Conservation (phyloP, 331 rosid species). For the Acacia pycnantha region DNA sequence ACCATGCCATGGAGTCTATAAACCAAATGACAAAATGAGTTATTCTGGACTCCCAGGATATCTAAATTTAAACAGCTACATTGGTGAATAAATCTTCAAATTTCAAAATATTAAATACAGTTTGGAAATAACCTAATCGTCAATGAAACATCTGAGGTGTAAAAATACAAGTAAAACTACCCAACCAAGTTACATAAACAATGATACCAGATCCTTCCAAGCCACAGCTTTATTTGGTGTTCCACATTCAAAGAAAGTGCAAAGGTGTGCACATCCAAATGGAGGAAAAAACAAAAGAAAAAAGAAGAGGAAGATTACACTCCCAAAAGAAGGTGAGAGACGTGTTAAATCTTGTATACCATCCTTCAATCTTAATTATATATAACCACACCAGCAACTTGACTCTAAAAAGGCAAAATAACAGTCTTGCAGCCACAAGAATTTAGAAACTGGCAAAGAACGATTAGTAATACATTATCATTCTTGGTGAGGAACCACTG, state of each 20-base stretch:
- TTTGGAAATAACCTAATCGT: neutral
- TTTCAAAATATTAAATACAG: neutral
- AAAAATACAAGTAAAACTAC: neutral
- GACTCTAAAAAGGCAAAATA: constrained; percentile 10
- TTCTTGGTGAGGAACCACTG: neutral
- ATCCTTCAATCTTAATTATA: neutral
- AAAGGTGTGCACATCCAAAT: no score
- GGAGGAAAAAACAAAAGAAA: no score
- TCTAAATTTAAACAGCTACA: neutral
- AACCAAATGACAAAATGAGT: constrained; percentile 24
- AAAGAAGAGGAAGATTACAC: no score
- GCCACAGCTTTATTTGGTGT: neutral
- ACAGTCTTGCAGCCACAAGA: neutral
- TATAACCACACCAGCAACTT: neutral
- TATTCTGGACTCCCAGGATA: neutral
- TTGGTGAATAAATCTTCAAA: neutral
- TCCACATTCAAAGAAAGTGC: no score
- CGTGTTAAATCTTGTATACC: no score
- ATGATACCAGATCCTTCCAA: constrained; percentile 6
- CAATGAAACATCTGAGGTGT: neutral
- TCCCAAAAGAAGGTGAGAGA: neutral
- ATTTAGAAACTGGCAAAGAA: neutral
- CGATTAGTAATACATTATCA: neutral
- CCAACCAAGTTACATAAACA: constrained; percentile 18
- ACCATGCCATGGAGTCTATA: constrained; percentile 82